Evolutionary conservation across 2,329 filamentous ascomycete genomes (phyloP), one percentile per base, ranked within the genome.

Genomic region (Ophiostoma sp.): DNA sequence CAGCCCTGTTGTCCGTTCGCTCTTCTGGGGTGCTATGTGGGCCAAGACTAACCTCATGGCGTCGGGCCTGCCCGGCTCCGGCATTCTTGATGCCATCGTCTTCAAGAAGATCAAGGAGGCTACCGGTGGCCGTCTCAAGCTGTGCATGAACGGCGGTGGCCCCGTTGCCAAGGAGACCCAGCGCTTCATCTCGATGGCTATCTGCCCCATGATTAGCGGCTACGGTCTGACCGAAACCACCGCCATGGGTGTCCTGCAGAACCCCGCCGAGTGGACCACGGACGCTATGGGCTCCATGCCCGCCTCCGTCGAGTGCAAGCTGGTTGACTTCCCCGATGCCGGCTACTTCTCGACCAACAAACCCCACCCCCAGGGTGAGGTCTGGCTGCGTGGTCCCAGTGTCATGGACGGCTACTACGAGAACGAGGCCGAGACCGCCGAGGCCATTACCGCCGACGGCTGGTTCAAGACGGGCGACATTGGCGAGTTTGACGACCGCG

Each of bases 101-200:
- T 97, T 97, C 86, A 95, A 93, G 84, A 97, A 97, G 85, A 88
- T 97, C 80, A 95, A 94, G 84, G 93, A 96, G 78, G 93, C 93
- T 17, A 97, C 94, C 2, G 94, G 94, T 80, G 94, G 94, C 69
- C 88, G 88, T 74, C 85, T 97, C 76, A 91, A 93, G 78, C 89
- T 97, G 69, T 92, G 92, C 83, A 87, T 97, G 89, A 96, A 94
- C 80, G 94, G 94, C 74, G 94, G 93, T 80, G 94, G 94, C 0
- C 93, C 94, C 5, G 88, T 97, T 61, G 89, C 93, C 39, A 93
- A 92, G 82, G 93, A 97, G 68, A 97, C 94, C 0, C 92, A 95
- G 80, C 89, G 89, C 73, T 97, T 97, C 87, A 90, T 97, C 79
- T 97, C 93, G 59, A 90, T 96, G 87, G 92, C 92, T 69, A 93